A percentile compares a stretch with the other conserved stretches of the same genome.
These are phyloP conservation scores for Simplicillium sp. DNA, from an alignment of 2,329 filamentous ascomycete genomes.

Conservation along the genomic window DNA sequence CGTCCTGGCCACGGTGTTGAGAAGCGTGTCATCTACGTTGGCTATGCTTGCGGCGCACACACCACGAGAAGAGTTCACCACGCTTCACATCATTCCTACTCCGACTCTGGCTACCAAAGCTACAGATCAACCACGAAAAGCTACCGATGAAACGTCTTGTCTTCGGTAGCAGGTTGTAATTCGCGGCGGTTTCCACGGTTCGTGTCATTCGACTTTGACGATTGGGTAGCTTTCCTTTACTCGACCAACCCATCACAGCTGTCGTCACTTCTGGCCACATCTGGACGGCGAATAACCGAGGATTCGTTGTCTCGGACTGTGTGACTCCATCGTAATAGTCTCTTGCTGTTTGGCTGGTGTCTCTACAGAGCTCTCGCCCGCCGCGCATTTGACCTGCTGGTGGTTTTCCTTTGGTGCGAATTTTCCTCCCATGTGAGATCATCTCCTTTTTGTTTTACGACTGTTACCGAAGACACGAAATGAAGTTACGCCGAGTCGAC, in stretches of 20 bases:
- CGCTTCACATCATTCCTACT: slow-evolving; percentile 32
- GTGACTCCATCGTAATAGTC: no score
- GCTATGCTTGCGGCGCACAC: slow-evolving; percentile 64
- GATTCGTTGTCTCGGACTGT: no score
- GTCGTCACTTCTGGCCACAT: slow-evolving; percentile 31
- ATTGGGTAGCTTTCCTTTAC: slow-evolving; percentile 40
- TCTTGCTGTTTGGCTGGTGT: no score
- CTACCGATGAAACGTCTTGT: slow-evolving; percentile 44
- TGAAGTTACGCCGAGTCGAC: no score
- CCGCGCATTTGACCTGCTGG: no score
- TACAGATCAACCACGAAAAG: slow-evolving; percentile 33
- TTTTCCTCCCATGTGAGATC: no score
- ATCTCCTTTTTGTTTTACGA: no score
- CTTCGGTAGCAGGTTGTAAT: slow-evolving; percentile 38
- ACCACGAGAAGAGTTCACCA: slow-evolving; percentile 26
- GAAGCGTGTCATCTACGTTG: slow-evolving; percentile 70
- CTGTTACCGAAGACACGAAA: no score
- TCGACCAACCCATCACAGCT: slow-evolving; percentile 38
- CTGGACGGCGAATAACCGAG: neutral
- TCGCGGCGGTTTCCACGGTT: slow-evolving; percentile 30
- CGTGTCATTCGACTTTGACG: slow-evolving; percentile 30
- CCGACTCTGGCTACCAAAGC: slow-evolving; percentile 47
- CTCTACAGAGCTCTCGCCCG: no score
- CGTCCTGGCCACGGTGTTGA: slow-evolving; percentile 63
- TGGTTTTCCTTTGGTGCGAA: no score